Base-by-base conservation (phyloP, 768 basidiomycete genomes). In the Gloeophyllum trabeum region DNA sequence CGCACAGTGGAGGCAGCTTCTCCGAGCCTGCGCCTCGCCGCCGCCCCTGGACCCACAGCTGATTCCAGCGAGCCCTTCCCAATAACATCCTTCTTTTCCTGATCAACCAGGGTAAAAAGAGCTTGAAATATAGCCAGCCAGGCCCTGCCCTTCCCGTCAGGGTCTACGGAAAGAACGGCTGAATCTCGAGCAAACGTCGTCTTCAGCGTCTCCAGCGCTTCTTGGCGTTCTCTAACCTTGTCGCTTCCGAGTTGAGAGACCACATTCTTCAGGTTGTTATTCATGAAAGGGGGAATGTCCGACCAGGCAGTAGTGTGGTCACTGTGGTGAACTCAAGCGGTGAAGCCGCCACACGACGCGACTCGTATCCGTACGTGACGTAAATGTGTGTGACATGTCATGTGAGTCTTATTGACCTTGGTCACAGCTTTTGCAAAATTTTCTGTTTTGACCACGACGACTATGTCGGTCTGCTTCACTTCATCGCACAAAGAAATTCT, bases 121-220 rank as follows among this genome's bases (percentile, higher is more conserved):
- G 75, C 76, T 49, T 87, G 75, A 52, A 81, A 88, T 5, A 91
- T 63, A 5, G 67, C 61, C 19, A 80, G 60, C 85, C 86, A 93
- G 36, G 58, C 54, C 34, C 62, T 43, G 23, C 53, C 52, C 24
- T 63, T 56, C 38, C 67, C 54, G 46, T 65, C 61, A 42, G 68
- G 71, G 41, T 69, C 62, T 25, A 63, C 46, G 35, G 52, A 52
- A n/a, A 57, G 54, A 19, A 75, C 62, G 10, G 67, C 66, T 43
- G 61, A 57, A 47, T 74, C 64, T 46, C 65, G 63, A 12, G 70
- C 57, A 48, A 86, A 84, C 28, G 62, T 52, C 4, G 61, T 60
- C 38, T 69, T 71, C 37, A 86, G 63, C 14, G 65, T 51, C 5
- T 63, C 44, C 13, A 86, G 55, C 13, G 76, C 86, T 40, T 83